Evolutionary conservation across 805 yeast genomes (phyloP), one percentile per base, ranked within the genome.

Genomic region (Saccharomycopsis synnaedendra): DNA sequence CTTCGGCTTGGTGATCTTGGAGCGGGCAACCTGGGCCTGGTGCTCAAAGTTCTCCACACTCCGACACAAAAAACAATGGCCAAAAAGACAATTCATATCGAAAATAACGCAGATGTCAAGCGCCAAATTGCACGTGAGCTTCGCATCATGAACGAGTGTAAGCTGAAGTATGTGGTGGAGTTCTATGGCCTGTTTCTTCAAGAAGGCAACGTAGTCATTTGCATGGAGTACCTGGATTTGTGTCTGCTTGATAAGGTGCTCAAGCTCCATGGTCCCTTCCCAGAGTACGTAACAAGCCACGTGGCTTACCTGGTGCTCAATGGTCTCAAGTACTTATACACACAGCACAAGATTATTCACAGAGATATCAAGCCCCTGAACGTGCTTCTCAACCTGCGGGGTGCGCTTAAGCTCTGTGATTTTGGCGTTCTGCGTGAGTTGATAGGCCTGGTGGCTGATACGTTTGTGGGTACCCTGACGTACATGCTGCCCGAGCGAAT

Each of bases 401-500:
- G 98, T 30, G 83, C 82, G 54, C 79, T 93, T 56, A 93, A 89
- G 63, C 71, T 93, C 29, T 89, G 97, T 65, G 99, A 93, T 64
- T 93, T 93, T 67, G 99, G 99, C 28, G 99, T 93, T 5, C 80
- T 89, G 32, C 79, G 96, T 51, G 96, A 88, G 60, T 71, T 93
- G 45, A 85, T 86, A 48, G 88, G 90, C 64, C 93, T 98, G 1
- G 75, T 93, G 50, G 98, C 97, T 0, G 96, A 93, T 58, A 93
- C 98, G 0, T 93, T 93, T 69, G 97, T 93, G 6, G 99, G 99
- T 1, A 93, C 99, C 0, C 87, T 96, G 1, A 87, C 95, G 0
- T 93, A 93, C 61, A 93, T 93, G 94, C 85, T 96, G 1, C 99
- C 99, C 0, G 99, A 93, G 58, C 74, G 99, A 53, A 90, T 93